Evolutionary conservation across 768 basidiomycete species (phyloP), one percentile per base, ranked within the genome.

Genomic region (Gyrodon lividus): DNA sequence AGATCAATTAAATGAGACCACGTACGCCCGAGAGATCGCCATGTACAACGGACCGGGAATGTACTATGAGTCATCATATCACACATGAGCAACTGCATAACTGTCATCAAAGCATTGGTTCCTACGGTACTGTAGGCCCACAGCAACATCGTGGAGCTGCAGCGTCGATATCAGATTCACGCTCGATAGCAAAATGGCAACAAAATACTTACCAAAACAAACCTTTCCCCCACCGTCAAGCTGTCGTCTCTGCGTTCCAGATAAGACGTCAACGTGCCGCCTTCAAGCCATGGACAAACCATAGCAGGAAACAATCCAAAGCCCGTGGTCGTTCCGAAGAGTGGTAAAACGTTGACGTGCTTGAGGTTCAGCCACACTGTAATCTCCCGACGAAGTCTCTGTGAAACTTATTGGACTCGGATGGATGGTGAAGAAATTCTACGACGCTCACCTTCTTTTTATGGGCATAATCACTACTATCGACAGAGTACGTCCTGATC

Each of bases 241-340:
- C 42, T 22, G 6, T 54, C 37, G 22, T 54, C 38, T 14, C 33
- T 31, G 13, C 48, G 44, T 9, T 59, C 57, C 31, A 70, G 44
- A 42, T 69, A 70, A 1, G 46, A 33, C 1, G 52, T 52, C 6
- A 70, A 58, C 14, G 54, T 39, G 0, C 68, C 69, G 24, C 68
- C 59, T 10, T 69, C 64, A 14, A 60, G 42, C 69, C 69, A 70
- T 4, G 71, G 71, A 24, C 55, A 72, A 13, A 72, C 55, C 66
- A 70, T 70, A 1, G 71, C 68, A 4, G 53, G 40, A 42, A 65
- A 63, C 4, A 58, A 60, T 2, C 72, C 72, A 46, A 63, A 72
- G 26, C 50, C 62, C 1, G 17, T 49, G 28, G 64, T 55, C 10
- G 56, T 60, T 16, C 70, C 69, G 5, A 60, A 63, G 0, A 72